Evolutionary conservation across 305 asterid species (phyloP).

Genomic region (Rubia peregrina): DNA sequence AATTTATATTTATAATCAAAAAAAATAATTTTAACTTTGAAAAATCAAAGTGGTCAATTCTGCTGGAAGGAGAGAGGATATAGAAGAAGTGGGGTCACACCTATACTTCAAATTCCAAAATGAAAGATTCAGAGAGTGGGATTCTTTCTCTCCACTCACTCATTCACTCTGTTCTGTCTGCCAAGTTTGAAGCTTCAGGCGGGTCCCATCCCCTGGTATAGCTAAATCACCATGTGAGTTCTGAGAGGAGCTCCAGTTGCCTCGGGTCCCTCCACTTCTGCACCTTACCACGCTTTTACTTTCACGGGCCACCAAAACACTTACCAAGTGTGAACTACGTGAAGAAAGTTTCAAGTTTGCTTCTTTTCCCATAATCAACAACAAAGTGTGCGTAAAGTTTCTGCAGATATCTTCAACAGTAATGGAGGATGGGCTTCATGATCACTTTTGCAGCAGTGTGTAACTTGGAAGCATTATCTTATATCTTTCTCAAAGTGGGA

Average conservation of each 20-base stretch:
- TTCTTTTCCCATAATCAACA: neutral
- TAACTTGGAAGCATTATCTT: slow-evolving; percentile 4
- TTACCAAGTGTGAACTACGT: slow-evolving; percentile 5
- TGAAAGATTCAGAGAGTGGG: neutral
- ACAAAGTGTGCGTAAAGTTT: neutral
- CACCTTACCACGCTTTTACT: neutral
- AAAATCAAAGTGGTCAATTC: no score
- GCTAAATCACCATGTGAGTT: slow-evolving; percentile 15
- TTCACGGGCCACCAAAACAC: slow-evolving; percentile 1
- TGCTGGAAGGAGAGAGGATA: no score
- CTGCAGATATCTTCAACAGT: neutral
- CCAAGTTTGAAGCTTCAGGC: slow-evolving; percentile 3
- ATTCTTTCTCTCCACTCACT: slow-evolving; percentile 1
- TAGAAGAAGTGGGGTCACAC: no score
- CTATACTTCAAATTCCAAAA: no score
- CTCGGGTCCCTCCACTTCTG: slow-evolving; percentile 7
- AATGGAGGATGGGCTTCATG: slow-evolving; percentile 3
- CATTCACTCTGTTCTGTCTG: slow-evolving; percentile 7
- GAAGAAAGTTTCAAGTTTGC: neutral
- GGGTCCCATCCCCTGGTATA: neutral
- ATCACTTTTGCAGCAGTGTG: slow-evolving; percentile 3
- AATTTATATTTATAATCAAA: no score
- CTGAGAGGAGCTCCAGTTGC: slow-evolving; percentile 9
- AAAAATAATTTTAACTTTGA: no score
- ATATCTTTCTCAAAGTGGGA: slow-evolving; percentile 4